Percentiles rank a stretch among this genome's conserved stretches.
Evolutionary conservation across 306 rosid species (phyloP).

Genomic region (Lathyrus aphaca): DNA sequence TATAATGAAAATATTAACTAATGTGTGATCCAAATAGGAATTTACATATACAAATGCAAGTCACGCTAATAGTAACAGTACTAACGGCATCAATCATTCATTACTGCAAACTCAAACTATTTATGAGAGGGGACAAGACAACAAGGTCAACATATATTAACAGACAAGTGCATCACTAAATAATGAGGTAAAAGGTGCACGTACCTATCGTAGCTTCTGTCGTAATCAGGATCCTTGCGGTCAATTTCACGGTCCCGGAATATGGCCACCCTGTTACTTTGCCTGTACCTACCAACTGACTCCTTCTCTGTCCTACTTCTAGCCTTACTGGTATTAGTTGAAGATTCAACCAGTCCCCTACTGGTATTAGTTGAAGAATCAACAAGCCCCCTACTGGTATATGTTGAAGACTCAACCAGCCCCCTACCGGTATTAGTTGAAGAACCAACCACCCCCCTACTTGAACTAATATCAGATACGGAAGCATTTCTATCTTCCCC

Average conservation of each 20-base stretch:
- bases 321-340: conserved; percentile 62
- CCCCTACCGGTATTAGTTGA: conserved; percentile 53
- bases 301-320: conserved; percentile 88
- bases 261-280: conserved; percentile 86
- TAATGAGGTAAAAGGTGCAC: background rate
- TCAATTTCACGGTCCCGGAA: conserved; percentile 92
- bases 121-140: conserved; percentile 18
- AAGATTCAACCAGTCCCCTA: conserved; percentile 63
- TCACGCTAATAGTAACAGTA: background rate
- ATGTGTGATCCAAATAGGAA: conserved; percentile 15
- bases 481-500: conserved; percentile 65
- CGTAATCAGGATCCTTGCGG: conserved; percentile 94
- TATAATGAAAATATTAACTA: conserved; percentile 11
- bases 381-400: conserved; percentile 55
- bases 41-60: background rate
- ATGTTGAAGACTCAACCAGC: conserved; percentile 35
- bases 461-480: conserved; percentile 61
- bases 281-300: conserved; percentile 72
- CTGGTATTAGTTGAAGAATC: conserved; percentile 45
- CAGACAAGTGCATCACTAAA: conserved; percentile 8
- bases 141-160: background rate
- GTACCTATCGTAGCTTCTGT: conserved; percentile 91
- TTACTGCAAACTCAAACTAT: conserved; percentile 13
- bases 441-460: conserved; percentile 57
- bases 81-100: conserved; percentile 1